A percentile compares a stretch with the other conserved stretches of the same genome.
Conservation (phyloP, 768 basidiomycete species). For the Coprinopsis cinerea region DNA sequence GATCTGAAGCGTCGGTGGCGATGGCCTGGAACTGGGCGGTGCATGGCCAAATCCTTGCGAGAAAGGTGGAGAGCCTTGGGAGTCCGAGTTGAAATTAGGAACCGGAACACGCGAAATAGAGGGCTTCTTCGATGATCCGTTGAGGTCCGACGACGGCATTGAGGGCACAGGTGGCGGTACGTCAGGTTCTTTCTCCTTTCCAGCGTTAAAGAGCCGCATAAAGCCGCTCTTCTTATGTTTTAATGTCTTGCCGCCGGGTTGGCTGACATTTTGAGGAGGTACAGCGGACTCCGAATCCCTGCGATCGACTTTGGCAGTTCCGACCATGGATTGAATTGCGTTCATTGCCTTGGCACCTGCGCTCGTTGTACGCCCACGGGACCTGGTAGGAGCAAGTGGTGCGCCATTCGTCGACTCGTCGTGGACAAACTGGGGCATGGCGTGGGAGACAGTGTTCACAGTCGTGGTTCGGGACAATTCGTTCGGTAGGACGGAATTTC, state of each 20-base stretch:
- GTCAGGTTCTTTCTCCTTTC: constrained; percentile 44
- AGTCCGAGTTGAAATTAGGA: not conserved
- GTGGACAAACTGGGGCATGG: not conserved
- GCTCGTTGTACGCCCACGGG: constrained; percentile 58
- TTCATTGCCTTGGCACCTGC: constrained; percentile 48
- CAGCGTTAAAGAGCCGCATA: constrained; percentile 66
- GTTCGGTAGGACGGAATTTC: constrained; percentile 34
- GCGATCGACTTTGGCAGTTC: constrained; percentile 35
- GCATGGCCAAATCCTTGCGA: not conserved
- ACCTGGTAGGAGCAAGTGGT: constrained; percentile 4
- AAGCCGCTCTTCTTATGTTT: constrained; percentile 81
- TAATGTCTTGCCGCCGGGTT: constrained; percentile 33
- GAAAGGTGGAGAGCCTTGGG: not conserved
- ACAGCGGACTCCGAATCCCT: constrained; percentile 34
- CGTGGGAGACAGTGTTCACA: not conserved
- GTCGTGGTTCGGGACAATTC: constrained; percentile 18
- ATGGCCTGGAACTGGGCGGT: constrained; percentile 27
- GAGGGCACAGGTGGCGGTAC: constrained; percentile 55
- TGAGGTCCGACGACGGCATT: constrained; percentile 10
- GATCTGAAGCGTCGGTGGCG: constrained; percentile 38
- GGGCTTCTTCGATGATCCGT: constrained; percentile 22
- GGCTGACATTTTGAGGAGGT: constrained; percentile 6
- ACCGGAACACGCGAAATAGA: constrained; percentile 23
- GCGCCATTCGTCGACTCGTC: not conserved
- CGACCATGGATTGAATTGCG: constrained; percentile 38